Evolutionary conservation across 1,284 basidiomycete species (phyloP).

Genomic region (Ganoderma sp.): DNA sequence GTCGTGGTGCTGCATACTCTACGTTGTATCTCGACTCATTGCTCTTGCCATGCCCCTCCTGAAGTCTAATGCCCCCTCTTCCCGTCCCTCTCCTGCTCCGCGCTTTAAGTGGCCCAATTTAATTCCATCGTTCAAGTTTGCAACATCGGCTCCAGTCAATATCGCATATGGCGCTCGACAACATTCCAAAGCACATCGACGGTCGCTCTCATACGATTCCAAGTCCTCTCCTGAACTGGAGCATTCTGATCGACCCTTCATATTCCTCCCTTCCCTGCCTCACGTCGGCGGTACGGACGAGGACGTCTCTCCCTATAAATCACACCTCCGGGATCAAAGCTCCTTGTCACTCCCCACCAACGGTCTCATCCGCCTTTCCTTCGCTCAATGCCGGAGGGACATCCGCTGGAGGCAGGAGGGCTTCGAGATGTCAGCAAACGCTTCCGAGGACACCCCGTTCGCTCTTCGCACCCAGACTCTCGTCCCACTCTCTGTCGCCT

Average conservation of each 20-base stretch:
- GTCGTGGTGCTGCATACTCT: background rate
- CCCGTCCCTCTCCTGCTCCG: background rate
- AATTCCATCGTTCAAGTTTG: background rate
- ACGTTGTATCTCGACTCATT: background rate
- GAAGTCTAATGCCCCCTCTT: background rate
- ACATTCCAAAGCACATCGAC: background rate
- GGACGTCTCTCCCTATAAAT: background rate
- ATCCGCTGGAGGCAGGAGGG: conserved; percentile 34
- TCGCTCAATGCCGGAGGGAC: conserved; percentile 26
- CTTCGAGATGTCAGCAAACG: conserved; percentile 30
- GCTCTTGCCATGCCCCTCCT: background rate
- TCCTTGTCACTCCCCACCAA: conserved; percentile 3
- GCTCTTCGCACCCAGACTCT: conserved; percentile 24
- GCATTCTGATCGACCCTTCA: background rate
- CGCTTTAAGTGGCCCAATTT: background rate
- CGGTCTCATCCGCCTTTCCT: conserved; percentile 27
- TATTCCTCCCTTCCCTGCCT: background rate
- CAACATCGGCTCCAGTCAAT: background rate
- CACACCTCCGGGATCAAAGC: background rate
- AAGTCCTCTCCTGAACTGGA: background rate
- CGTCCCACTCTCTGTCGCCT: conserved; percentile 31
- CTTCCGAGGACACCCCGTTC: conserved; percentile 19
- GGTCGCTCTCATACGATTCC: background rate
- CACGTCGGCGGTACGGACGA: background rate
- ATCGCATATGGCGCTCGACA: background rate